phyloP scores from a whole-genome alignment of 129 eudicot species.

The Flaveria ramosissima region DNA sequence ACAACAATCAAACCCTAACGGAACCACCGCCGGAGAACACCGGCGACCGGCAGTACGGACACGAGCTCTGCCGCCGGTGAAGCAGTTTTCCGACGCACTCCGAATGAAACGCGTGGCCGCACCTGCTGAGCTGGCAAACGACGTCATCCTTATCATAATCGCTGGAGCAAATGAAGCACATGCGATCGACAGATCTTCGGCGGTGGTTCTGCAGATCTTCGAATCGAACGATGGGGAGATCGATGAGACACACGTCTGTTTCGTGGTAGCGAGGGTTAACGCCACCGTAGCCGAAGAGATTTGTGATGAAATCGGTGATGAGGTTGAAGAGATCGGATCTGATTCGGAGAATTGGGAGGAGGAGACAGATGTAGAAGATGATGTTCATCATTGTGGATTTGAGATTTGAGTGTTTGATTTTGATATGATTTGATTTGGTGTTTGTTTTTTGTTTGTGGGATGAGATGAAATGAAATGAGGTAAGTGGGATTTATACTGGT shows the following conservation, averaged over 20 bases:
- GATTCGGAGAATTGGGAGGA: constrained; percentile 25
- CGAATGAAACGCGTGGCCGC: constrained; percentile 27
- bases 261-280: constrained; percentile 4
- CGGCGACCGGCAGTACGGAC: constrained; percentile 26
- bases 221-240: constrained; percentile 28
- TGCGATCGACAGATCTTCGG: constrained; percentile 21
- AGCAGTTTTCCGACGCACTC: constrained; percentile 30
- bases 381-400: background rate
- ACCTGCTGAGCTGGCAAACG: constrained; percentile 30
- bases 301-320: background rate
- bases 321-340: constrained; percentile 22
- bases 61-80: constrained; percentile 15
- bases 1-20: background rate
- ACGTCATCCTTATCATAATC: constrained; percentile 25
- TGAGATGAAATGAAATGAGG: no score
- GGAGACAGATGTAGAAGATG: constrained; percentile 20
- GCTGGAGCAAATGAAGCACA: constrained; percentile 24
- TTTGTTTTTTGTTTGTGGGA: no score
- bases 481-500: no score
- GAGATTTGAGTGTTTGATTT: background rate
- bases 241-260: constrained; percentile 11
- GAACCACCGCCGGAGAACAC: constrained; percentile 19
- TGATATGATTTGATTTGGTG: background rate
- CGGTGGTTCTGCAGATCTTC: constrained; percentile 19
- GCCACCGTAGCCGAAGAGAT: constrained; percentile 20